Evolutionary conservation across 176 grass and related monocot genomes (phyloP), one percentile per base, ranked within the genome.

Genomic region (Eragrostis curvula): DNA sequence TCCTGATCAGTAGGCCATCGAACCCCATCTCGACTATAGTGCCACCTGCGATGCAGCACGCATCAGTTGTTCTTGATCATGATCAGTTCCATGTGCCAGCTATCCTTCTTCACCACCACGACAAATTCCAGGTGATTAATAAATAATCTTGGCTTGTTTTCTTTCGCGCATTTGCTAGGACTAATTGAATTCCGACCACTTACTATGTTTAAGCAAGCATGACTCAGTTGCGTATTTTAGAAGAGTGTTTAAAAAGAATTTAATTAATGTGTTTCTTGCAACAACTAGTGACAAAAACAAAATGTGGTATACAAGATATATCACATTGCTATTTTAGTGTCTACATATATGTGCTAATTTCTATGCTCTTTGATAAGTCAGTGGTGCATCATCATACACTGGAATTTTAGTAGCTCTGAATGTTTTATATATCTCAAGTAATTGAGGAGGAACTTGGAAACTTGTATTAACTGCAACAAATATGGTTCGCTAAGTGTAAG

Each of bases 111-210:
- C 93, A 93, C 82, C 63, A 90, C 84, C 63, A 90, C 59, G 89
- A 94, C 29, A 99, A 99, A 66, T 91, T 91, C 78, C 84, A 86
- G 93, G 96, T 99, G 73, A 86, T 82, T 85, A 80, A n/a, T 85
- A 24, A 52, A 68, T 27, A 55, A 49, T 71, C 40, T 64, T 79
- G 5, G 13, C 20, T 63, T 44, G 0, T 61, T 71, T 84, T 42
- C 5, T 70, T 70, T 25, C 51, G 14, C 44, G 23, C 23, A 21
- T 75, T 55, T 47, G 12, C 21, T 0, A 16, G n/a, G 32, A 48
- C 24, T 21, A 28, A 66, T 42, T 65, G 5, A 36, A 2, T 36
- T 36, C 32, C 32, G 32, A 36, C 4, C 32, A 36, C 32, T 2
- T 2, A 4, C 32, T 36, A 36, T 36, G 32, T 36, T 49, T 58